Percentiles rank a stretch among this genome's conserved stretches.
Evolutionary conservation across 768 basidiomycete species (phyloP).

Genomic region (Gloeopeniophorella convolvens): DNA sequence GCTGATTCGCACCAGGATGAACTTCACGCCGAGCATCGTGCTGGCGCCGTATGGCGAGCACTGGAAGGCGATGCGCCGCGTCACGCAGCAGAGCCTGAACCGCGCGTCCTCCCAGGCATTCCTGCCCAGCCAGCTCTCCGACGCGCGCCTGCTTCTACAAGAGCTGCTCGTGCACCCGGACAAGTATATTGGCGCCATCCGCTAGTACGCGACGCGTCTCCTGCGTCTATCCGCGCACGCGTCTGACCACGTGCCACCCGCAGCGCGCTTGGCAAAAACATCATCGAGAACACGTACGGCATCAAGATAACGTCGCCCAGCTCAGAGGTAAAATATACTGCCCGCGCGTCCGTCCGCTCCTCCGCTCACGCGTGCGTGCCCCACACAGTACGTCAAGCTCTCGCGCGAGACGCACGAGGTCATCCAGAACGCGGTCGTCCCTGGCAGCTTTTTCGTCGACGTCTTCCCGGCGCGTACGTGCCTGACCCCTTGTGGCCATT

Average conservation of each 20-base stretch:
- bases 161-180: conserved; percentile 9
- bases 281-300: conserved; percentile 20
- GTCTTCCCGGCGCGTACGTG: conserved; percentile 15
- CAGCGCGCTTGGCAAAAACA: conserved; percentile 19
- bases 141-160: conserved; percentile 17
- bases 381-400: conserved; percentile 15
- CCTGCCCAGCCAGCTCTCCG: conserved; percentile 14
- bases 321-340: conserved; percentile 6
- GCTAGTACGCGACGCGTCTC: conserved; percentile 15
- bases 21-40: conserved; percentile 18
- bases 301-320: conserved; percentile 16
- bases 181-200: conserved; percentile 15
- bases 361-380: neutral
- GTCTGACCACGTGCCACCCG: conserved; percentile 11
- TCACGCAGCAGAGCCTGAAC: conserved; percentile 20
- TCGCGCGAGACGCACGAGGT: conserved; percentile 19
- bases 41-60: conserved; percentile 19
- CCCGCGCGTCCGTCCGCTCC: neutral
- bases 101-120: conserved; percentile 14
- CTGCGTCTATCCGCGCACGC: neutral
- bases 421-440: conserved; percentile 19
- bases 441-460: conserved; percentile 20
- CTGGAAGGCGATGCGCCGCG: conserved; percentile 19
- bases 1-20: conserved; percentile 7
- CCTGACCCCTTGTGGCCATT: neutral